Conservation (phyloP, 371 early-diverging fungal species). For the Synchytrium microbalum region DNA sequence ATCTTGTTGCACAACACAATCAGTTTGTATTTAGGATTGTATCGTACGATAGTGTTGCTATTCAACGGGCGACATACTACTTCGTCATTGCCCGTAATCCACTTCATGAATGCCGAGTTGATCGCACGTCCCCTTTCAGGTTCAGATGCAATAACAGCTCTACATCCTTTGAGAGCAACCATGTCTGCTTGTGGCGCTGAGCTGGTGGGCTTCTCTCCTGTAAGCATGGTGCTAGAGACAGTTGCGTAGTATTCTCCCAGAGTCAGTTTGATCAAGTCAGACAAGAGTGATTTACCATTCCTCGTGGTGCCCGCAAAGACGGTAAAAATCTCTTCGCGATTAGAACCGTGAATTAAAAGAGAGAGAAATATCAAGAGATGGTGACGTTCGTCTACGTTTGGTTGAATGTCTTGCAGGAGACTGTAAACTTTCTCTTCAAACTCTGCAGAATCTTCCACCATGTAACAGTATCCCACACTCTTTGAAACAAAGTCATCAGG, state of each 20-base stretch:
- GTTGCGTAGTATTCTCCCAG: background rate
- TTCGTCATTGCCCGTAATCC: background rate
- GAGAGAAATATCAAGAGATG: too few relatives aligned
- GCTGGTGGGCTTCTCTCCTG: background rate
- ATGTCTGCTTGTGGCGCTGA: background rate
- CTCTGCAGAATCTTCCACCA: too few relatives aligned
- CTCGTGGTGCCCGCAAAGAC: background rate
- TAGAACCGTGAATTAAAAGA: background rate
- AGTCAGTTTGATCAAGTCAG: background rate
- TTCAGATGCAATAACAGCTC: background rate
- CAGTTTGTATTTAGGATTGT: slow-evolving; percentile 1
- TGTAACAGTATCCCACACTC: background rate
- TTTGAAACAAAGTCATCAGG: background rate
- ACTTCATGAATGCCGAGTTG: background rate
- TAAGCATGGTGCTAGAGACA: background rate
- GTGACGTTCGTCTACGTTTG: background rate
- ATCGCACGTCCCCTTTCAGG: background rate
- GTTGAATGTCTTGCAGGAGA: background rate
- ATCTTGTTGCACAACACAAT: background rate
- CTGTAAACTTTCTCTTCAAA: background rate
- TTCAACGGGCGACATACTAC: background rate
- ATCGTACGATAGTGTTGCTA: background rate
- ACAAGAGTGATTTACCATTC: background rate
- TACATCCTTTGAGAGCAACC: background rate
- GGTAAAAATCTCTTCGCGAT: background rate